Conservation (phyloP, 106 monocot genomes). For the Dioscorea alata region DNA sequence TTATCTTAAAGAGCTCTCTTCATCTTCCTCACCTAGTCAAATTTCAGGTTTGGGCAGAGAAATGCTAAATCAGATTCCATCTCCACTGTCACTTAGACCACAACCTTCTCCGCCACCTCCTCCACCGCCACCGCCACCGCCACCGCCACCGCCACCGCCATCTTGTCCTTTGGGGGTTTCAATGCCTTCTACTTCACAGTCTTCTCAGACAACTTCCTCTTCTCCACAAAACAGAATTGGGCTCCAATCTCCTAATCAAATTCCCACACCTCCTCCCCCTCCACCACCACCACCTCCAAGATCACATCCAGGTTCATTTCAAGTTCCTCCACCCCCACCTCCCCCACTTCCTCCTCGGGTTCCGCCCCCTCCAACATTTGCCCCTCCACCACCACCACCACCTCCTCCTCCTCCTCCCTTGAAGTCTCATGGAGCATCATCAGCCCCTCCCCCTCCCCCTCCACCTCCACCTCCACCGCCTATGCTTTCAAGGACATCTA, state of each 20-base stretch:
- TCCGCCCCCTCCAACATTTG: neutral
- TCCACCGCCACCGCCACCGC: neutral
- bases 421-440: neutral
- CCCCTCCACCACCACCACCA: neutral
- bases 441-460: constrained; percentile 1
- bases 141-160: neutral
- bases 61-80: neutral
- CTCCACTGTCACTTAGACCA: neutral
- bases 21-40: neutral
- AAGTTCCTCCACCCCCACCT: constrained; percentile 8
- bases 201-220: too few relatives aligned
- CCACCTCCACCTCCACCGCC: neutral
- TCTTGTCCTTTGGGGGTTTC: too few relatives aligned
- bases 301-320: neutral
- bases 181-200: too few relatives aligned
- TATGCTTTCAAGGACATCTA: neutral
- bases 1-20: neutral
- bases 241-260: too few relatives aligned
- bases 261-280: neutral
- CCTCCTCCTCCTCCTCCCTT: constrained; percentile 3
- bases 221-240: too few relatives aligned
- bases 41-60: neutral
- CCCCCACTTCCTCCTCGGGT: constrained; percentile 1
- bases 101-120: constrained; percentile 17
- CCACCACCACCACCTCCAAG: constrained; percentile 11